Percentiles rank a stretch among this genome's conserved stretches.
Evolutionary conservation across 2,329 filamentous ascomycete species (phyloP).

Genomic region (Aureobasidium sp.): DNA sequence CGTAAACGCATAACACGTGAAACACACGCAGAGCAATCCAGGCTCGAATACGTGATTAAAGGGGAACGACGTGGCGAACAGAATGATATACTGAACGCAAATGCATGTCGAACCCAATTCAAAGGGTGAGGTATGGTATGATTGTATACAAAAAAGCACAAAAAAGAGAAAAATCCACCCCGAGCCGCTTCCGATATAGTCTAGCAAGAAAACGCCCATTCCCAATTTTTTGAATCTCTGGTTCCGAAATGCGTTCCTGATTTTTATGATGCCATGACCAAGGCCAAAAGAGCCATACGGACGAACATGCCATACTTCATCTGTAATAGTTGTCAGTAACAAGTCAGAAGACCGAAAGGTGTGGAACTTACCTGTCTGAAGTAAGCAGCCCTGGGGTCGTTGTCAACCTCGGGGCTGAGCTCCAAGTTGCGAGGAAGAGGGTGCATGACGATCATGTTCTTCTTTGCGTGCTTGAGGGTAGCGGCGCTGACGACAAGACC

Average conservation of each 20-base stretch:
- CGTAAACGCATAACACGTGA: neutral
- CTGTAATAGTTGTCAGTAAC: slow-evolving; percentile 47
- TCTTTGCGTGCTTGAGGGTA: slow-evolving; percentile 84
- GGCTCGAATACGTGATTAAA: slow-evolving; percentile 3
- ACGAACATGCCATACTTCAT: slow-evolving; percentile 98
- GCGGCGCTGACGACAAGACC: slow-evolving; percentile 84
- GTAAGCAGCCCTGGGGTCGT: slow-evolving; percentile 92
- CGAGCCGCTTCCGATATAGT: neutral
- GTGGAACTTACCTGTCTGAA: slow-evolving; percentile 83
- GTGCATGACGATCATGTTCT: slow-evolving; percentile 89
- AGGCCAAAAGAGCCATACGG: slow-evolving; percentile 90
- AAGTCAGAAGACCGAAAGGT: neutral
- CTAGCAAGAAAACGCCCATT: slow-evolving; percentile 1
- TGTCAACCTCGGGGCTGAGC: slow-evolving; percentile 92
- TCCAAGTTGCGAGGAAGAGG: slow-evolving; percentile 89
- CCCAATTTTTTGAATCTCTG: neutral
- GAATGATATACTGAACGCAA: neutral
- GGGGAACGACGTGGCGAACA: neutral
- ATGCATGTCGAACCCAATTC: neutral
- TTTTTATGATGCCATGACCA: slow-evolving; percentile 64
- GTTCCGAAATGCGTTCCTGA: neutral
- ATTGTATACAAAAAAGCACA: slow-evolving; percentile 2
- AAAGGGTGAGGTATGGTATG: neutral
- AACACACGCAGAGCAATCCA: slow-evolving; percentile 4
- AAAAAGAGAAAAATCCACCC: neutral